These are phyloP conservation scores for Backusella liffmaniae DNA, from an alignment of 192 early-diverging fungal species.

Conservation along the genomic window DNA sequence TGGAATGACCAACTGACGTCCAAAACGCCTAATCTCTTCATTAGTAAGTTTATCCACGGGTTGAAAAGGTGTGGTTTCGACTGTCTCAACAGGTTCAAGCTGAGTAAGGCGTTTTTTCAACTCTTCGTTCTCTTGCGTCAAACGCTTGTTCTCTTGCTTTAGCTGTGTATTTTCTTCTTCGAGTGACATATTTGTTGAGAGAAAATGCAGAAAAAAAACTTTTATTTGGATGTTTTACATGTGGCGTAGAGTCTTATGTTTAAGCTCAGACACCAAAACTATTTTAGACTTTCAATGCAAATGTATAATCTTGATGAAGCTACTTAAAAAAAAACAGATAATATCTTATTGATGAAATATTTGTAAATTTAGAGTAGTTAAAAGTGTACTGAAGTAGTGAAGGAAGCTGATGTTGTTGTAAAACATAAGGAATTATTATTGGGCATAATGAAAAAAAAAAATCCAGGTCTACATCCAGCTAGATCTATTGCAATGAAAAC, in stretches of 20 bases:
- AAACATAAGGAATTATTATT: no score
- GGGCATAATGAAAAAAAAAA: no score
- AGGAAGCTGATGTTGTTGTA: no score
- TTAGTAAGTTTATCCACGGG: conserved; percentile 49
- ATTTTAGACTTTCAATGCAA: not conserved
- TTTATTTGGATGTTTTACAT: not conserved
- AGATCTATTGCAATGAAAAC: no score
- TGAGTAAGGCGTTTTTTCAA: conserved; percentile 8
- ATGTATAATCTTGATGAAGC: not conserved
- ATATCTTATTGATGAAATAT: no score
- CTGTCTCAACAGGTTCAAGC: conserved; percentile 7
- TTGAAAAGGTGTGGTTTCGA: not conserved
- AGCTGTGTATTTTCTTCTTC: not conserved
- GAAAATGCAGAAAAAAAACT: not conserved
- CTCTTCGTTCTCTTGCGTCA: conserved; percentile 7
- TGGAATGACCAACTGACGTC: conserved; percentile 83
- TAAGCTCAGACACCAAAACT: not conserved
- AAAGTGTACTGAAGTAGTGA: no score
- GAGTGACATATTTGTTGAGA: not conserved
- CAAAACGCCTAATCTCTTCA: conserved; percentile 78
- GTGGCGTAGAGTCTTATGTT: not conserved
- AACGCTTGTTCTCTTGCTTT: not conserved
- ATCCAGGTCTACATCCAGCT: no score
- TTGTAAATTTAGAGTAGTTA: no score
- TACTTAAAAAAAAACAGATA: no score